These are phyloP conservation scores for Puccinia brachypodii DNA, from an alignment of 1,284 basidiomycete genomes.

Conservation along the genomic window DNA sequence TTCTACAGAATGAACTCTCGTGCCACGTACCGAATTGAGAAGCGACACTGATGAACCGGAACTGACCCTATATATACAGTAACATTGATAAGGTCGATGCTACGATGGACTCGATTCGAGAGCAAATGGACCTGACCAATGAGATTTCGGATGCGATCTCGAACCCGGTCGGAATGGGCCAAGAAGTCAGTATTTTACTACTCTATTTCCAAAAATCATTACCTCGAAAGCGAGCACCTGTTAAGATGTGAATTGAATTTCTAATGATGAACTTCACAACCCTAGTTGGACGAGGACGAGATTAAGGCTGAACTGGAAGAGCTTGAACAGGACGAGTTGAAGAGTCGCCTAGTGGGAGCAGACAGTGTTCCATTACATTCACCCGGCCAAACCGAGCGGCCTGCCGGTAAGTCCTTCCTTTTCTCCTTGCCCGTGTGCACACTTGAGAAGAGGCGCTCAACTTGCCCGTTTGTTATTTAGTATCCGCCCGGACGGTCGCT, in stretches of 20 bases:
- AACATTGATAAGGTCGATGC: conserved; percentile 87
- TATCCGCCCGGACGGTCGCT: conserved; percentile 54
- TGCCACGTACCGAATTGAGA: not conserved
- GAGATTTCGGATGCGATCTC: conserved; percentile 96
- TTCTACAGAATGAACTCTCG: not conserved
- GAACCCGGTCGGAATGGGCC: conserved; percentile 69
- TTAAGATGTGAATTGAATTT: conserved; percentile 32
- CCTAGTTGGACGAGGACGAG: conserved; percentile 66
- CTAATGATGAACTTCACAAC: not conserved
- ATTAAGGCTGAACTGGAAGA: conserved; percentile 81
- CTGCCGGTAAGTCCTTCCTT: conserved; percentile 62
- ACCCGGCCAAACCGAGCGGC: conserved; percentile 64
- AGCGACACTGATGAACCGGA: not conserved
- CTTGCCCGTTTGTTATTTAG: not conserved
- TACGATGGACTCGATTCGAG: conserved; percentile 84
- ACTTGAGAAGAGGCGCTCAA: conserved; percentile 50
- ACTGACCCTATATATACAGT: conserved; percentile 59
- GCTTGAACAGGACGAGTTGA: conserved; percentile 86
- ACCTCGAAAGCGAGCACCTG: conserved; percentile 58
- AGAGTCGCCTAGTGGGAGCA: conserved; percentile 80
- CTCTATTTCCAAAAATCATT: not conserved
- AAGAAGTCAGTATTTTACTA: conserved; percentile 59
- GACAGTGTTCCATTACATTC: conserved; percentile 86
- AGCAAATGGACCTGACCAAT: conserved; percentile 89
- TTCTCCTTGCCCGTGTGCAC: conserved; percentile 43